phyloP scores from a whole-genome alignment of 371 early-diverging fungal species.

The Batrachochytrium dendrobatidis region DNA sequence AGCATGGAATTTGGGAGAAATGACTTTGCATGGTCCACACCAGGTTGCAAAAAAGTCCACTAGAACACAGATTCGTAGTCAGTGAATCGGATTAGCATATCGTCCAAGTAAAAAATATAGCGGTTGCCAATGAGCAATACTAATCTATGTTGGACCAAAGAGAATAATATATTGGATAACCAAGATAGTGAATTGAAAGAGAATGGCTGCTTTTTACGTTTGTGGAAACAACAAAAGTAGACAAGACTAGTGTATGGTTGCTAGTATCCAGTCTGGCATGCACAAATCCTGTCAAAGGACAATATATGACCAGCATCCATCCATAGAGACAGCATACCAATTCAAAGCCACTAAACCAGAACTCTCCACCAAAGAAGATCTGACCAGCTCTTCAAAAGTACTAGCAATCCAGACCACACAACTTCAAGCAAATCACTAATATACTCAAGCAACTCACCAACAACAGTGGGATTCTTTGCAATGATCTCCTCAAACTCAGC shows the following conservation, averaged over 20 bases:
- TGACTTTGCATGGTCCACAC: conserved; percentile 77
- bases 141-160: background rate
- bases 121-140: background rate
- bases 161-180: background rate
- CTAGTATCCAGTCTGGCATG: too few relatives aligned
- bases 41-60: conserved; percentile 34
- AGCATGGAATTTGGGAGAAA: conserved; percentile 63
- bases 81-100: background rate
- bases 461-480: conserved; percentile 18
- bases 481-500: conserved; percentile 25
- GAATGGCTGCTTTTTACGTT: too few relatives aligned
- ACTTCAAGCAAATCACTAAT: background rate
- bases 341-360: too few relatives aligned
- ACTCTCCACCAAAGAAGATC: too few relatives aligned
- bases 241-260: too few relatives aligned
- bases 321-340: too few relatives aligned
- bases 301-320: too few relatives aligned
- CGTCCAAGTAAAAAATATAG: background rate
- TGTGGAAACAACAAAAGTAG: too few relatives aligned
- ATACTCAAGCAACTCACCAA: conserved; percentile 15
- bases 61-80: background rate
- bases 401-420: background rate
- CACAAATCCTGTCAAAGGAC: too few relatives aligned
- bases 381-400: background rate
- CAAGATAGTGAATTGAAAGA: too few relatives aligned